phyloP scores from a whole-genome alignment of 164 flowering plant species.

The Umbilicus rupestris region DNA sequence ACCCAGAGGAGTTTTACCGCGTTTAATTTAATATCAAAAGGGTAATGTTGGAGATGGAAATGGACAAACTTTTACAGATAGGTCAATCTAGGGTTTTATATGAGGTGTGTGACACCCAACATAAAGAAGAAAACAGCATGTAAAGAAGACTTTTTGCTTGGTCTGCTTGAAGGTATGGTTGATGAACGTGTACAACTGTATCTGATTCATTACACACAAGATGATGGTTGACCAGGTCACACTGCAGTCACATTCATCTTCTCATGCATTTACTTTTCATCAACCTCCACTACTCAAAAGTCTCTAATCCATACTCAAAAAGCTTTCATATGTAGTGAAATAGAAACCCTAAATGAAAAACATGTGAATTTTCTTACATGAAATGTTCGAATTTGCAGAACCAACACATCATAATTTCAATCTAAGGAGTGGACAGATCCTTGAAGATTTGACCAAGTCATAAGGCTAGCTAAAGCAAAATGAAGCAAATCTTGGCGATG shows the following conservation, averaged over 20 bases:
- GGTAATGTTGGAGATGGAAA: not conserved
- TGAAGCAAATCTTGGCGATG: not conserved
- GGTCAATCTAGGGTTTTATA: not conserved
- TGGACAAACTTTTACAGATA: not conserved
- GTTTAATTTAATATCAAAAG: not conserved
- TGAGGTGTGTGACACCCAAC: not conserved
- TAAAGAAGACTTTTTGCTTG: not conserved
- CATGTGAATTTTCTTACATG: not conserved
- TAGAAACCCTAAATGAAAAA: not conserved
- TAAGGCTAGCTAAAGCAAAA: no score
- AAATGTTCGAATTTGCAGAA: not conserved
- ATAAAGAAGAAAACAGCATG: not conserved
- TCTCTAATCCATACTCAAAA: no score
- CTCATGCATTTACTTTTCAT: not conserved
- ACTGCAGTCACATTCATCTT: not conserved
- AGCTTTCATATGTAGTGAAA: no score
- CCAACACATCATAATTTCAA: not conserved
- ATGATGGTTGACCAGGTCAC: conserved; percentile 2
- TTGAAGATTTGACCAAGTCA: not conserved
- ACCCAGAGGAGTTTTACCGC: not conserved
- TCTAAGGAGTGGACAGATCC: not conserved
- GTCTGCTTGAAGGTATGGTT: not conserved
- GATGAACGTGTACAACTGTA: not conserved
- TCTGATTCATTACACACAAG: not conserved
- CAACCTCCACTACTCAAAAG: not conserved